phyloP scores from a whole-genome alignment of 495 filamentous ascomycete genomes.

The Haplographium delicatum region DNA sequence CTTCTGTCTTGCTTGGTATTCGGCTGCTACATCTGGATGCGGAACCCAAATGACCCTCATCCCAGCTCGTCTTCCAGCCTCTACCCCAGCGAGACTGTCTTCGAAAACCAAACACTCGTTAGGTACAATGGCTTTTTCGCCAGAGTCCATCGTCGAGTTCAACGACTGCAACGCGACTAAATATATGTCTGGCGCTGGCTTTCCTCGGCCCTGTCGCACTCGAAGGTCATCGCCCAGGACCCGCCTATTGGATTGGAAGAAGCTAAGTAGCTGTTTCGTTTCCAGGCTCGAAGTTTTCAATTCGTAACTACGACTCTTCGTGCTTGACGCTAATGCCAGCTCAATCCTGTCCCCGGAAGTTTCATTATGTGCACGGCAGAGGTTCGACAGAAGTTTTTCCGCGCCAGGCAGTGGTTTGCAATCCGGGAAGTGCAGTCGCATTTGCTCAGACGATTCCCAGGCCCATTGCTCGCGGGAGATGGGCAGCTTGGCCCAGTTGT shows the following conservation, averaged over 20 bases:
- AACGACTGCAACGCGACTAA: slow-evolving; percentile 32
- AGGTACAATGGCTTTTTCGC: slow-evolving; percentile 20
- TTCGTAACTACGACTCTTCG: not conserved
- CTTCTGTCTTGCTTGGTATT: slow-evolving; percentile 28
- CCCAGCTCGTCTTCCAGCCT: slow-evolving; percentile 38
- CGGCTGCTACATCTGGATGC: slow-evolving; percentile 27
- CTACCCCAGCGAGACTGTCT: slow-evolving; percentile 38
- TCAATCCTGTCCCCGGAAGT: not conserved
- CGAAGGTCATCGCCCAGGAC: slow-evolving; percentile 34
- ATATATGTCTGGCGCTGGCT: slow-evolving; percentile 38
- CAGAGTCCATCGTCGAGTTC: slow-evolving; percentile 21
- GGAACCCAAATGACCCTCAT: slow-evolving; percentile 43
- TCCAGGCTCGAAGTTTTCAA: slow-evolving; percentile 3
- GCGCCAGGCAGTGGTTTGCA: slow-evolving; percentile 34
- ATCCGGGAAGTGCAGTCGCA: slow-evolving; percentile 25
- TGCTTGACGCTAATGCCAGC: slow-evolving; percentile 4
- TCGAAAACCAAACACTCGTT: slow-evolving; percentile 42
- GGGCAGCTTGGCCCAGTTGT: slow-evolving; percentile 32
- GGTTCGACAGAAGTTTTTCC: slow-evolving; percentile 26
- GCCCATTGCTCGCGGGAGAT: slow-evolving; percentile 30
- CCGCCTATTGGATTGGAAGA: slow-evolving; percentile 15
- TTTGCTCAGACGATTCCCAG: slow-evolving; percentile 24
- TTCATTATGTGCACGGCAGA: slow-evolving; percentile 21
- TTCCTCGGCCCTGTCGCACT: slow-evolving; percentile 27
- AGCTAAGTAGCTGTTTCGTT: not conserved